phyloP scores from a whole-genome alignment of 176 grass and related monocot genomes.

The Carex pumila region DNA sequence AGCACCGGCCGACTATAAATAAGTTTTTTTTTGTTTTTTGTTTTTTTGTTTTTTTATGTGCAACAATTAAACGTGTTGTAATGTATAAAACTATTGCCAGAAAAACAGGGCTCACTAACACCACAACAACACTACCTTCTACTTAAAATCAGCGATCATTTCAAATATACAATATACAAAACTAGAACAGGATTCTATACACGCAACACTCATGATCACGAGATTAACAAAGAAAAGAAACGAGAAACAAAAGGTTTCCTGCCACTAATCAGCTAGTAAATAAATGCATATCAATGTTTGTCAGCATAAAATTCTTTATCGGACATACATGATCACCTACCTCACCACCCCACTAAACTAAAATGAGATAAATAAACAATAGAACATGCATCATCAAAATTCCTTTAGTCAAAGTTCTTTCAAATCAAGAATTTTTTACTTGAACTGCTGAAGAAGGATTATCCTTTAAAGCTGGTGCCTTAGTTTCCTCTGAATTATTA shows the following conservation, averaged over 20 bases:
- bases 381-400: slow-evolving; percentile 11
- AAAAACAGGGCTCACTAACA: background rate
- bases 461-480: slow-evolving; percentile 54
- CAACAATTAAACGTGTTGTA: background rate
- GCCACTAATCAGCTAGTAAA: slow-evolving; percentile 21
- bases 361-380: slow-evolving; percentile 11
- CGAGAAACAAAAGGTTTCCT: slow-evolving; percentile 2
- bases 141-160: slow-evolving; percentile 15
- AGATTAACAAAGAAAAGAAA: background rate
- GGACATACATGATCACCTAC: slow-evolving; percentile 14
- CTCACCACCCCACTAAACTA: slow-evolving; percentile 5
- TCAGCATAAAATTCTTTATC: slow-evolving; percentile 8
- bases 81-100: background rate
- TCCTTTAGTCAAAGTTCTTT: background rate
- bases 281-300: slow-evolving; percentile 21
- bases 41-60: too few species aligned
- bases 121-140: background rate
- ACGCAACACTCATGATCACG: background rate
- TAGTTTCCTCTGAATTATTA: slow-evolving; percentile 51
- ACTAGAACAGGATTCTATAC: slow-evolving; percentile 15
- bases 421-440: slow-evolving; percentile 57
- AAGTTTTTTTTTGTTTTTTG: too few species aligned
- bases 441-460: slow-evolving; percentile 44
- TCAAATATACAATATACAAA: slow-evolving; percentile 21
- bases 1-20: too few species aligned